Conservation (phyloP, 768 basidiomycete species). For the Kwoniella heveanensis region DNA sequence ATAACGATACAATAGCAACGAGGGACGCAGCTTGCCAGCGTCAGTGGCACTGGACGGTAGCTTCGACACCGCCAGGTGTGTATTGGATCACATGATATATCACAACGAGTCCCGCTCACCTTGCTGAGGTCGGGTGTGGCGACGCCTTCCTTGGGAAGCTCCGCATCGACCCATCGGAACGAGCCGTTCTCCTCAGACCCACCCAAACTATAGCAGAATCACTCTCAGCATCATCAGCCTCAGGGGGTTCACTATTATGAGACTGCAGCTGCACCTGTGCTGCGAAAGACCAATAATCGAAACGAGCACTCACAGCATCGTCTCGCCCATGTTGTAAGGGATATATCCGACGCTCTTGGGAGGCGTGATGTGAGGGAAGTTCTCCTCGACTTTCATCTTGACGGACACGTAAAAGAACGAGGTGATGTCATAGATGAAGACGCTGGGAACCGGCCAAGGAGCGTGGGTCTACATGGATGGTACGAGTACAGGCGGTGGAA, state of each 20-base stretch:
- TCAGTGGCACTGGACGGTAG: no score
- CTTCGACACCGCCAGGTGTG: no score
- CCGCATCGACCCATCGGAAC: constrained; percentile 9
- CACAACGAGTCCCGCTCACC: not conserved
- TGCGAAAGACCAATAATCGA: no score
- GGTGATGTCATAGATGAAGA: constrained; percentile 25
- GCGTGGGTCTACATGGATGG: constrained; percentile 1
- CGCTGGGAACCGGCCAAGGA: constrained; percentile 19
- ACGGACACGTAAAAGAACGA: constrained; percentile 18
- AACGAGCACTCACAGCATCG: constrained; percentile 18
- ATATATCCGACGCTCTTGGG: constrained; percentile 15
- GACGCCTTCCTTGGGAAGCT: not conserved
- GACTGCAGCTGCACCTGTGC: no score
- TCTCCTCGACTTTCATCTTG: constrained; percentile 18
- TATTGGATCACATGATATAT: no score
- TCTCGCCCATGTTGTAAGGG: constrained; percentile 16
- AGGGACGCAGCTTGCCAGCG: no score
- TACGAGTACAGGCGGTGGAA: no score
- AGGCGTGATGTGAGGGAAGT: constrained; percentile 25
- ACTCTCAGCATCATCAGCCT: not conserved
- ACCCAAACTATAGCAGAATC: not conserved
- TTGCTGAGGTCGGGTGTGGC: not conserved
- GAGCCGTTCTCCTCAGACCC: constrained; percentile 15
- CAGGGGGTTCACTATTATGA: no score
- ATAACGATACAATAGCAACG: no score